Base-by-base conservation (phyloP, 2,329 filamentous ascomycete species). In the Mycosphaerella sp. region DNA sequence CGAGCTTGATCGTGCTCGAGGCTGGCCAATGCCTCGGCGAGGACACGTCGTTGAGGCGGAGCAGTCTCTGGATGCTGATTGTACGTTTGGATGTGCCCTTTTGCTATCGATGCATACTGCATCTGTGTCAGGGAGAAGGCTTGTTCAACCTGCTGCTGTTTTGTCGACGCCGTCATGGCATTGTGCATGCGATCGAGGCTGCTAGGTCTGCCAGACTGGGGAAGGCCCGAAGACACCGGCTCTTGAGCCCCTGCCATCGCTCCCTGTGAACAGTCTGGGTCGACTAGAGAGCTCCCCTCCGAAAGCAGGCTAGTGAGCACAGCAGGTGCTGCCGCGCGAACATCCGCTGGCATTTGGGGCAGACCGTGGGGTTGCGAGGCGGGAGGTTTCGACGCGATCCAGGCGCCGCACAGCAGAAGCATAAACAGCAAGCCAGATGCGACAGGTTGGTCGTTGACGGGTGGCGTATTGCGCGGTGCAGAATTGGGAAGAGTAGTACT, bases 401-500 rank as follows among this genome's bases (percentile, higher is more conserved):
- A 95, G 50, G 93, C 93, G 68, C 93, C 93, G 61, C 95, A 91
- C 51, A 98, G 86, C 68, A 98, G 87, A 63, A 96, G 87, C 89
- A 96, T 95, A 72, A 92, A 86, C 70, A 97, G 79, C 65, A 97
- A 75, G 66, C 89, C 82, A 48, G 89, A 88, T 65, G 91, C 87
- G 62, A 89, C 85, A 57, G 84, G 80, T 55, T 78, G 75, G 54
- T 79, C 78, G 34, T 57, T 50, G 58, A 63, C 44, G 36, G 34
- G 42, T 3, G 66, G 62, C 66, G 59, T 65, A 61, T 48, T 51
- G 17, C 59, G 83, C 79, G 61, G 76, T 72, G 61, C 46, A 23
- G 56, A 40, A 34, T 23, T 38, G 36, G 58, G 59, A 4, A 59
- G 53, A 23, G 60, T 55, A 21, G 58, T 59, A 42, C 55, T 51